Conservation (phyloP, 1,284 basidiomycete species). For the Vanrija sp. region DNA sequence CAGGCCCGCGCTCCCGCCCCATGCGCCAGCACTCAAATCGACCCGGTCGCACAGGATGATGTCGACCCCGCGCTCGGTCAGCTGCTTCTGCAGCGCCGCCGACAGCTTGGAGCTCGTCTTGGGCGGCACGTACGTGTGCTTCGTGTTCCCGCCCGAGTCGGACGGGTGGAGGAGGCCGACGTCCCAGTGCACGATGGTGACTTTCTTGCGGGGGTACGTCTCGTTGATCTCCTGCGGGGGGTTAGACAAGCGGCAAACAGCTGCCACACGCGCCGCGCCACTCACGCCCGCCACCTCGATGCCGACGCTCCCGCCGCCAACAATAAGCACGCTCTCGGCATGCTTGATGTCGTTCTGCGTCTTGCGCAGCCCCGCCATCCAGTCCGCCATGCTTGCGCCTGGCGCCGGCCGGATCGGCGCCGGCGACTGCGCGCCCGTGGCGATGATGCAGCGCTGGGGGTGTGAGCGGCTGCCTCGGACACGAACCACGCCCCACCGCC, state of each 20-base stretch:
- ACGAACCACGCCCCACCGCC: no score
- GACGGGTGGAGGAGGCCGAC: conserved; percentile 28
- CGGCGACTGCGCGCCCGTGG: conserved; percentile 42
- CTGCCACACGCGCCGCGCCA: background rate
- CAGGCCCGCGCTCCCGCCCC: conserved; percentile 34
- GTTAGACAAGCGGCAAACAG: background rate
- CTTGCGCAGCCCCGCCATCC: conserved; percentile 21
- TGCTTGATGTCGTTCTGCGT: conserved; percentile 12
- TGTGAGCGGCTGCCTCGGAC: no score
- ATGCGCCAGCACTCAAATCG: conserved; percentile 22
- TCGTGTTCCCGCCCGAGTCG: conserved; percentile 13
- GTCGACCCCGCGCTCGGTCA: conserved; percentile 43
- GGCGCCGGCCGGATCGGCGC: conserved; percentile 42
- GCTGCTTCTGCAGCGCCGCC: conserved; percentile 27
- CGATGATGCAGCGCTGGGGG: conserved; percentile 42
- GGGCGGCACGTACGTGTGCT: conserved; percentile 25
- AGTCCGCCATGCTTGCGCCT: conserved; percentile 22
- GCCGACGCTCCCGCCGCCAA: conserved; percentile 52
- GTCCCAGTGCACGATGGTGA: conserved; percentile 28
- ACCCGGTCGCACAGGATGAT: conserved; percentile 46
- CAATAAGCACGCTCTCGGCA: conserved; percentile 42
- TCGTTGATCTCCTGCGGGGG: conserved; percentile 31
- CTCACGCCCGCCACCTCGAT: conserved; percentile 51
- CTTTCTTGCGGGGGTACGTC: conserved; percentile 25
- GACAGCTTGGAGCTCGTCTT: conserved; percentile 36